Conservation (phyloP, 2,329 filamentous ascomycete genomes). For the Fonsecaea pugnacius region DNA sequence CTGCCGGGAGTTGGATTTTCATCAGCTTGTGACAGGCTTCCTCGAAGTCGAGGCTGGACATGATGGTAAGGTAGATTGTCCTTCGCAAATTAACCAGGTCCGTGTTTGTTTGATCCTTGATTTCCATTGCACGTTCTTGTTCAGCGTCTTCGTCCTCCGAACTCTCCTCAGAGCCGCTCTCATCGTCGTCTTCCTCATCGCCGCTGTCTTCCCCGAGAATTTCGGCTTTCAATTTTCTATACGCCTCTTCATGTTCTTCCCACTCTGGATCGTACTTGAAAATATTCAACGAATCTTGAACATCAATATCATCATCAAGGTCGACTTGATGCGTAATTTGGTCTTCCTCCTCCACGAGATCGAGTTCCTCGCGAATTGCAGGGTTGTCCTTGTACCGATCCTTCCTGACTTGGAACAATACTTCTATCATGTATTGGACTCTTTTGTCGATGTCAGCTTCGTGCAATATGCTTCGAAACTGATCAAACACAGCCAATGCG, state of each 20-base stretch:
- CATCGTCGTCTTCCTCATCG: conserved; percentile 70
- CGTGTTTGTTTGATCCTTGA: conserved; percentile 96
- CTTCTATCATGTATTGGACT: conserved; percentile 99
- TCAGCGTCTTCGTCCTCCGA: conserved; percentile 72
- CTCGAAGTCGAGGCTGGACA: conserved; percentile 94
- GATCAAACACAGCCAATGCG: conserved; percentile 87
- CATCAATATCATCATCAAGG: conserved; percentile 80
- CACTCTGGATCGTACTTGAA: conserved; percentile 93
- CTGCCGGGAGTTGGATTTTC: conserved; percentile 84
- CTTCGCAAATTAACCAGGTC: conserved; percentile 90
- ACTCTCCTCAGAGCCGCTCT: conserved; percentile 58
- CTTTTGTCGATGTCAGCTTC: conserved; percentile 97
- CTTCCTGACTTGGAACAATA: conserved; percentile 93
- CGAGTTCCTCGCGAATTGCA: conserved; percentile 86
- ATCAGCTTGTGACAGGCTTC: conserved; percentile 97
- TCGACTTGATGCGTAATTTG: conserved; percentile 90
- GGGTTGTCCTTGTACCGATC: conserved; percentile 96
- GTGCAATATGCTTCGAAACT: conserved; percentile 92
- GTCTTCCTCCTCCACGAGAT: conserved; percentile 95
- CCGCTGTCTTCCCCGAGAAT: conserved; percentile 94
- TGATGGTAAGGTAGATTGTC: conserved; percentile 96
- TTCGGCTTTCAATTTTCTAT: conserved; percentile 87
- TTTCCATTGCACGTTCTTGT: conserved; percentile 83
- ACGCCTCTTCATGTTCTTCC: conserved; percentile 88
- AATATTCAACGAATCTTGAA: conserved; percentile 86